phyloP scores from a whole-genome alignment of 139 green algal species.

The Coelastrella sp. region DNA sequence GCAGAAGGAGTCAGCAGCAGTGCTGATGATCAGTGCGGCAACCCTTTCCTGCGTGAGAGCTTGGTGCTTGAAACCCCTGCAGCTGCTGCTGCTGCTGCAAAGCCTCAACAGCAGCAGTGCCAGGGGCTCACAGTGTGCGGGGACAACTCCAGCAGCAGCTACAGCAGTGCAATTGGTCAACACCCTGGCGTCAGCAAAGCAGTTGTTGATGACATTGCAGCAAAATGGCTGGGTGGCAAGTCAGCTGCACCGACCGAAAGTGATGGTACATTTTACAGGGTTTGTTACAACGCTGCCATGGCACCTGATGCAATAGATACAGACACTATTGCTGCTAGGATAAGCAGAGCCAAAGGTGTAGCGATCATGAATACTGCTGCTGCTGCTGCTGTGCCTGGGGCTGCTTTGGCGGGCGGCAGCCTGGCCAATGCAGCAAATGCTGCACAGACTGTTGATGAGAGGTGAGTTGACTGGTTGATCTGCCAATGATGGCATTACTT shows the following conservation, averaged over 20 bases:
- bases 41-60: slow-evolving; percentile 21
- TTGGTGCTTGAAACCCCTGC: background rate
- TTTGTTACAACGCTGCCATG: background rate
- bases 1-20: background rate
- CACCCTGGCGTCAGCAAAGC: background rate
- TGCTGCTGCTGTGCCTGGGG: background rate
- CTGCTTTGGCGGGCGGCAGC: background rate
- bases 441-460: background rate
- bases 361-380: too few relatives aligned
- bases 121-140: background rate
- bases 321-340: background rate
- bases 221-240: background rate
- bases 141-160: background rate
- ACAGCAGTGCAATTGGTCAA: background rate
- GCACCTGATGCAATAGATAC: background rate
- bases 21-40: background rate
- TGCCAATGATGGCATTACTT: background rate
- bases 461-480: background rate
- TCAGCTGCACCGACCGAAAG: background rate
- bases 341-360: background rate
- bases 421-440: background rate
- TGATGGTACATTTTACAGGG: background rate
- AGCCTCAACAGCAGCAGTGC: background rate
- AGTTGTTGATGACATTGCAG: background rate
- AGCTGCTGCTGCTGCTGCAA: background rate